phyloP scores from a whole-genome alignment of 129 eudicot genomes.

The Smallanthus sonchifolius region DNA sequence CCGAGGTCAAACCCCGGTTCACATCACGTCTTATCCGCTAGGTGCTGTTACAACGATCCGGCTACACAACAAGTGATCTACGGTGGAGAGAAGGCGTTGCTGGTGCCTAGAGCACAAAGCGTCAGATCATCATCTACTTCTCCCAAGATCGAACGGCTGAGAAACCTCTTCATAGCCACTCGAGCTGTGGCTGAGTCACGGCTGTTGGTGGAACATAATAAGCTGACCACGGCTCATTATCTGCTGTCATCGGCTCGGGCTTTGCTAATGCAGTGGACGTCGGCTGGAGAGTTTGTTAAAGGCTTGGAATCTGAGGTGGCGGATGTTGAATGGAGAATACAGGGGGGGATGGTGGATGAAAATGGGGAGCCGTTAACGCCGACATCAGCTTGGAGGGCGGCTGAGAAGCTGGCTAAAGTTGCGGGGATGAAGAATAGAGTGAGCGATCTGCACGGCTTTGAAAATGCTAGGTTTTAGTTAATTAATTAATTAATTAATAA shows the following conservation, averaged over 20 bases:
- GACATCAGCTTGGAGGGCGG: conserved; percentile 71
- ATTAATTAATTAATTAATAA: too few relatives aligned
- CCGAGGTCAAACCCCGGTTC: conserved; percentile 41
- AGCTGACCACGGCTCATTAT: conserved; percentile 58
- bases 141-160: conserved; percentile 61
- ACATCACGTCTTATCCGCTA: conserved; percentile 73
- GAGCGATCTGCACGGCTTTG: conserved; percentile 86
- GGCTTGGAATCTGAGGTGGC: conserved; percentile 62
- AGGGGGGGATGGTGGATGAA: conserved; percentile 54
- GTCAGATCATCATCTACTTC: conserved; percentile 46
- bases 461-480: conserved; percentile 84
- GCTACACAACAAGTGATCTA: conserved; percentile 50
- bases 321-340: conserved; percentile 46
- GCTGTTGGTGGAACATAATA: conserved; percentile 54
- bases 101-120: conserved; percentile 64
- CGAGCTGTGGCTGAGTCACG: conserved; percentile 90
- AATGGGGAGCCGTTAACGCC: conserved; percentile 77
- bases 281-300: conserved; percentile 42
- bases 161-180: conserved; percentile 53
- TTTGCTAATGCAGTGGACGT: conserved; percentile 48
- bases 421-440: conserved; percentile 53
- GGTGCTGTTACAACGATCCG: conserved; percentile 61
- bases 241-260: conserved; percentile 66
- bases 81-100: conserved; percentile 51
- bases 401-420: conserved; percentile 69